Evolutionary conservation across 2,329 filamentous ascomycete species (phyloP).

Genomic region (Apiospora hydei): DNA sequence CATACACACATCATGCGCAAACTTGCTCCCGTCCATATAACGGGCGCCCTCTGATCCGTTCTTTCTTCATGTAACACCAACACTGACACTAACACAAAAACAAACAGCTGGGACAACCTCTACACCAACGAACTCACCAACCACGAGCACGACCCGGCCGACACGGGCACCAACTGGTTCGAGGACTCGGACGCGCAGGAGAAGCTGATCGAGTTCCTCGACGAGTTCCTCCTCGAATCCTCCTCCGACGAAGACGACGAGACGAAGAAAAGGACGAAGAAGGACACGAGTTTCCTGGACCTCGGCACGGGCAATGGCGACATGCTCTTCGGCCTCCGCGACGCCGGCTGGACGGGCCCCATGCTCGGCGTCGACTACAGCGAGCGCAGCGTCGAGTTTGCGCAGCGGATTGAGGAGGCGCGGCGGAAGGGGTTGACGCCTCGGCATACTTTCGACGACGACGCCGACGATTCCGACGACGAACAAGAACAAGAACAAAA

Average conservation of each 20-base stretch:
- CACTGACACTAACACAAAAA: constrained; percentile 17
- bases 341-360: constrained; percentile 67
- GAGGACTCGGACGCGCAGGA: constrained; percentile 88
- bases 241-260: constrained; percentile 32
- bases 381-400: constrained; percentile 74
- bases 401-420: constrained; percentile 64
- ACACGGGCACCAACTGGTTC: constrained; percentile 96
- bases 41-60: too few relatives aligned
- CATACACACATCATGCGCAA: background rate
- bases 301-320: constrained; percentile 95
- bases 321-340: constrained; percentile 81
- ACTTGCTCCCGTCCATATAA: background rate
- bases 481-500: constrained; percentile 23
- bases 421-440: constrained; percentile 31
- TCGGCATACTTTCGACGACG: constrained; percentile 26
- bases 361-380: constrained; percentile 94
- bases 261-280: constrained; percentile 31
- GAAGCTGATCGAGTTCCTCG: constrained; percentile 78
- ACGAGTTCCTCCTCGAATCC: constrained; percentile 34
- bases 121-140: constrained; percentile 77
- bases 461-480: constrained; percentile 31
- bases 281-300: constrained; percentile 70
- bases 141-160: constrained; percentile 72
- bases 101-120: constrained; percentile 74
- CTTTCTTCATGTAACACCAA: too few relatives aligned